Evolutionary conservation across 495 filamentous ascomycete species (phyloP).

Genomic region (Penicillium arizonense): DNA sequence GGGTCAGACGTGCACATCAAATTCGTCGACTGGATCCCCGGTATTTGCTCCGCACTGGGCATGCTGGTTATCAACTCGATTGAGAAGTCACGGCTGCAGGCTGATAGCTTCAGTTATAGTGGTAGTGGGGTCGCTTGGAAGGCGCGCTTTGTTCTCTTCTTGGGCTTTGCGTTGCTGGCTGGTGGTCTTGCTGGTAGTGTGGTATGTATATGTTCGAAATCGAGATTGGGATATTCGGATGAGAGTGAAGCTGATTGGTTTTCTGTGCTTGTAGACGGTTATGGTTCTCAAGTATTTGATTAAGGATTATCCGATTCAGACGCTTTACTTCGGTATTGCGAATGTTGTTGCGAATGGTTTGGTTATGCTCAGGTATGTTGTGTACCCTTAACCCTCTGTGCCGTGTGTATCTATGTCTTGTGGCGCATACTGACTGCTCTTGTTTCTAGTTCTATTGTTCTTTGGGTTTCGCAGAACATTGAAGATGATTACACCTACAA

Average conservation of each 20-base stretch:
- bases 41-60: constrained; percentile 88
- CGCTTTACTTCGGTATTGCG: constrained; percentile 88
- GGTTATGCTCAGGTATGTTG: constrained; percentile 79
- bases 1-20: constrained; percentile 81
- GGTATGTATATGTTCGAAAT: constrained; percentile 29
- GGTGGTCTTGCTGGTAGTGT: constrained; percentile 92
- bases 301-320: constrained; percentile 72
- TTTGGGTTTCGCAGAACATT: constrained; percentile 98
- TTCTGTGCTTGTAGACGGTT: constrained; percentile 52
- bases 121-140: constrained; percentile 93
- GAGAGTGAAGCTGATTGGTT: constrained; percentile 2
- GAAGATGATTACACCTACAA: constrained; percentile 99
- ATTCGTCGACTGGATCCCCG: constrained; percentile 98
- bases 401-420: neutral
- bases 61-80: constrained; percentile 99
- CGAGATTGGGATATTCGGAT: neutral
- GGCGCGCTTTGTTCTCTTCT: constrained; percentile 89
- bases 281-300: constrained; percentile 92
- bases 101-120: constrained; percentile 83
- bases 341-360: constrained; percentile 86
- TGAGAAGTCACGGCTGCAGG: constrained; percentile 83
- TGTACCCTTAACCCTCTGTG: neutral
- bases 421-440: constrained; percentile 15
- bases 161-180: constrained; percentile 91
- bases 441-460: constrained; percentile 67